These are phyloP conservation scores for Candida railenensis DNA, from an alignment of 805 yeast species.

Conservation along the genomic window DNA sequence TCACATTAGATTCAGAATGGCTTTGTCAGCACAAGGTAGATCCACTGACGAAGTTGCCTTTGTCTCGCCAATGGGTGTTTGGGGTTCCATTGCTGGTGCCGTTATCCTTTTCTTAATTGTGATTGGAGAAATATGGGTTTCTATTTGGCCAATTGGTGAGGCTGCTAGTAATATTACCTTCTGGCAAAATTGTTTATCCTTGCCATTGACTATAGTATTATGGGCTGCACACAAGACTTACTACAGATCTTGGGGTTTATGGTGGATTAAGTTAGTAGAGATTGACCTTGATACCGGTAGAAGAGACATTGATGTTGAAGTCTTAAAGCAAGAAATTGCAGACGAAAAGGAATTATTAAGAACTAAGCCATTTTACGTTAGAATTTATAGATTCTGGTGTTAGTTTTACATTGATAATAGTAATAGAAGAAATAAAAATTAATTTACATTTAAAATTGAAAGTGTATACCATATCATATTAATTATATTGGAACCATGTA, in stretches of 20 bases:
- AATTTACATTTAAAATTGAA: too few species aligned
- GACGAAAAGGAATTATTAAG: slow-evolving; percentile 31
- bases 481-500: too few species aligned
- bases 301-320: slow-evolving; percentile 35
- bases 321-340: slow-evolving; percentile 40
- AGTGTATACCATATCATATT: too few species aligned
- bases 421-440: too few species aligned
- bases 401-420: too few species aligned
- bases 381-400: slow-evolving; percentile 32
- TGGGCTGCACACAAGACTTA: slow-evolving; percentile 40
- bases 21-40: slow-evolving; percentile 24
- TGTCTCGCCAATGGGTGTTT: slow-evolving; percentile 24
- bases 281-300: slow-evolving; percentile 46
- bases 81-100: slow-evolving; percentile 25
- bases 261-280: slow-evolving; percentile 28
- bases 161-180: slow-evolving; percentile 35
- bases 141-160: slow-evolving; percentile 36
- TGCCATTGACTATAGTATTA: slow-evolving; percentile 44
- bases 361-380: slow-evolving; percentile 24
- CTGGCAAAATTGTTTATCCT: slow-evolving; percentile 52
- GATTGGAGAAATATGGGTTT: slow-evolving; percentile 37
- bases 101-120: slow-evolving; percentile 32
- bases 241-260: slow-evolving; percentile 25
- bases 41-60: slow-evolving; percentile 26
- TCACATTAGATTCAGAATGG: slow-evolving; percentile 31